Percentiles rank a stretch among this genome's conserved stretches.
Evolutionary conservation across 441 rosid genomes (phyloP).

Genomic region (Hura crepitans): DNA sequence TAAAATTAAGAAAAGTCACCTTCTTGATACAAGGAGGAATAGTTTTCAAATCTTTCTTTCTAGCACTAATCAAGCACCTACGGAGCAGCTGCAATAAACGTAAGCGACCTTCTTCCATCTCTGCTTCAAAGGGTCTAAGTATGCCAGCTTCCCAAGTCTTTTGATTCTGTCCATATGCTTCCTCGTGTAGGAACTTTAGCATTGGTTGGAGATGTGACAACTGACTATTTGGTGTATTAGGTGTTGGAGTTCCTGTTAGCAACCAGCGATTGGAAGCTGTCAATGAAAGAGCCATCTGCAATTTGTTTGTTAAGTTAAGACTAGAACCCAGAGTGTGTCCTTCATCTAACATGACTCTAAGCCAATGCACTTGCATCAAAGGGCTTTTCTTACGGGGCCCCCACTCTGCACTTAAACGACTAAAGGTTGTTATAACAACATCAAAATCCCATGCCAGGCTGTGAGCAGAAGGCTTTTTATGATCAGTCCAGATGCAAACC

Average conservation of each 20-base stretch:
- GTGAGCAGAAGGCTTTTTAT: slow-evolving; percentile 62
- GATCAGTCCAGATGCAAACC: slow-evolving; percentile 69
- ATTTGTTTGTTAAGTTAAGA: slow-evolving; percentile 80
- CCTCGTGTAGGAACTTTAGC: slow-evolving; percentile 90
- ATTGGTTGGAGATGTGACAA: slow-evolving; percentile 82
- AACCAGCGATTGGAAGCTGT: slow-evolving; percentile 80
- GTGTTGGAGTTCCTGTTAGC: slow-evolving; percentile 95
- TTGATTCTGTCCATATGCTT: slow-evolving; percentile 73
- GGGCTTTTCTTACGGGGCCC: slow-evolving; percentile 69
- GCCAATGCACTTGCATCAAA: slow-evolving; percentile 94
- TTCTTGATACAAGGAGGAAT: slow-evolving; percentile 94
- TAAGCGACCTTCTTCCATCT: slow-evolving; percentile 80
- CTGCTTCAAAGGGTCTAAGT: slow-evolving; percentile 86
- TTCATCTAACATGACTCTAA: slow-evolving; percentile 85
- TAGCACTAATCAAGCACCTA: slow-evolving; percentile 90
- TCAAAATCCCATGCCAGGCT: slow-evolving; percentile 96
- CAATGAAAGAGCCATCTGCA: slow-evolving; percentile 93
- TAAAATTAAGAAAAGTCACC: slow-evolving; percentile 64
- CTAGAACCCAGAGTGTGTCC: slow-evolving; percentile 98
- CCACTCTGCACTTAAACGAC: slow-evolving; percentile 96
- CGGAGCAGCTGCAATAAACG: slow-evolving; percentile 68
- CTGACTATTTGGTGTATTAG: slow-evolving; percentile 85
- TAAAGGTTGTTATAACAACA: slow-evolving; percentile 87
- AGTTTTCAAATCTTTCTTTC: slow-evolving; percentile 78
- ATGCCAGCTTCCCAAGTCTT: slow-evolving; percentile 92